Conservation (phyloP, 129 eudicot genomes). For the Arctium lappa region DNA sequence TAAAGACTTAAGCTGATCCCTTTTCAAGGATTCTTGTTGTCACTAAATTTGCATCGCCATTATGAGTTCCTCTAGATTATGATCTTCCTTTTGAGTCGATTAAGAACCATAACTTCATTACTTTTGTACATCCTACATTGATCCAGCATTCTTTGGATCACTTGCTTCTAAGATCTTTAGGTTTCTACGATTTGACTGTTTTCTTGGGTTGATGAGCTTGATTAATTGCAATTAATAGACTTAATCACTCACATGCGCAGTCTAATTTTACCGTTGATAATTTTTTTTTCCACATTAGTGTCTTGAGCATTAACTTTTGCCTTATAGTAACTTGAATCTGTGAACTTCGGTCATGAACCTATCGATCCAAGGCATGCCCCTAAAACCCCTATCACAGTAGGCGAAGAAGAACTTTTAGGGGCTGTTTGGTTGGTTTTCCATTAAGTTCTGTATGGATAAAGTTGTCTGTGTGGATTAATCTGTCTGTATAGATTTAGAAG, state of each 20-base stretch:
- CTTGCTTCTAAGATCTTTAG: not conserved
- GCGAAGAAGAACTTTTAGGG: no score
- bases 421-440: no score
- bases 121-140: constrained; percentile 9
- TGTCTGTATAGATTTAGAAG: no score
- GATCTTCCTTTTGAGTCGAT: not conserved
- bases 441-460: no score
- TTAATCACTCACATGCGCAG: not conserved
- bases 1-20: not conserved
- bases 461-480: no score
- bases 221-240: constrained; percentile 3
- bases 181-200: not conserved
- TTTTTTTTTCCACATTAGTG: not conserved
- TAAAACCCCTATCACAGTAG: no score
- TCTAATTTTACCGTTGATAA: not conserved
- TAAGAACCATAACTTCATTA: constrained; percentile 1
- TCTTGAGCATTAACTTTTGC: not conserved
- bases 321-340: not conserved
- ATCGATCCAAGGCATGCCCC: no score
- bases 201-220: not conserved
- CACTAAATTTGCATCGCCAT: constrained; percentile 3
- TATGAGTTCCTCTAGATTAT: not conserved
- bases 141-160: not conserved
- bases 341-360: not conserved
- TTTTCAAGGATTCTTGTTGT: not conserved